Percentiles rank a stretch among this genome's conserved stretches.
Conservation (phyloP, 306 rosid species). For the Sicyos edulis region DNA sequence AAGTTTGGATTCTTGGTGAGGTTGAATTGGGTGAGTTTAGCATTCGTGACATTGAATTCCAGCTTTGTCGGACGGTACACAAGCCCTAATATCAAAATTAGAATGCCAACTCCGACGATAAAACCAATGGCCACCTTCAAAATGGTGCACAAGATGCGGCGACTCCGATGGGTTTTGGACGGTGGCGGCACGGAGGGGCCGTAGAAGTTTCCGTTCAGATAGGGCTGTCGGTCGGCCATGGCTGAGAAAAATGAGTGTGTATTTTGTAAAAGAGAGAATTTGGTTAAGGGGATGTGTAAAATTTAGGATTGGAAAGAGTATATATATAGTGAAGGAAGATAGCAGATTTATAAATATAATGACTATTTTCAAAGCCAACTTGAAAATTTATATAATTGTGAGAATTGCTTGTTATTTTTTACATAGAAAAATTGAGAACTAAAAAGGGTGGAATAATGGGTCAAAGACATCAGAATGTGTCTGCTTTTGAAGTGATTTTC, state of each 20-base stretch:
- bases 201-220: constrained; percentile 15
- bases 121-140: background rate
- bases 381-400: background rate
- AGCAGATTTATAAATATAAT: background rate
- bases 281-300: background rate
- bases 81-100: constrained; percentile 26
- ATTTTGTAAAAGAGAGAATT: background rate
- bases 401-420: background rate
- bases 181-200: constrained; percentile 25
- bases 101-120: constrained; percentile 23
- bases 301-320: background rate
- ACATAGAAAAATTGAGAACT: background rate
- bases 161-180: background rate
- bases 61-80: constrained; percentile 24
- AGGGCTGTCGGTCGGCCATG: constrained; percentile 14
- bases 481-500: too few relatives aligned
- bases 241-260: background rate
- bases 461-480: background rate
- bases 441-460: background rate
- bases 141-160: constrained; percentile 24
- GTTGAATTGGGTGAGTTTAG: constrained; percentile 29
- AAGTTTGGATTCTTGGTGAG: background rate
- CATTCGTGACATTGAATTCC: constrained; percentile 27
- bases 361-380: background rate
- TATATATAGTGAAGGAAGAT: background rate